Evolutionary conservation across 2,329 filamentous ascomycete genomes (phyloP).

Genomic region (Davidsoniella neocaledoniae): DNA sequence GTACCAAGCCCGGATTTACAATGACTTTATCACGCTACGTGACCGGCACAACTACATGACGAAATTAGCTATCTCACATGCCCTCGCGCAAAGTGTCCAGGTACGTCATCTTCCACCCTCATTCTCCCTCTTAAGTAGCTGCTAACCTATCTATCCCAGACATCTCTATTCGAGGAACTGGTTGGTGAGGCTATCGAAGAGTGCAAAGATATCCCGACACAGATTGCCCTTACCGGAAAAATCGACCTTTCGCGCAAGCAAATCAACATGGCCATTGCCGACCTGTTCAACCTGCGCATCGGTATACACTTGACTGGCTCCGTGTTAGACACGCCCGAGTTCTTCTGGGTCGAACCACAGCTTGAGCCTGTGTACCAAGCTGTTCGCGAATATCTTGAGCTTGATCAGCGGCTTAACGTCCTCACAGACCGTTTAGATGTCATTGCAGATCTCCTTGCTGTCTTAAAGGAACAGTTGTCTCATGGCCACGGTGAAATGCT

Average conservation of each 20-base stretch:
- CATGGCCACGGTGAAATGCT: conserved; percentile 82
- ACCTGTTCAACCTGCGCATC: conserved; percentile 93
- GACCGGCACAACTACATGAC: conserved; percentile 98
- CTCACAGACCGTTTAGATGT: conserved; percentile 75
- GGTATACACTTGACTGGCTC: conserved; percentile 96
- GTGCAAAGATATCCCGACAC: conserved; percentile 81
- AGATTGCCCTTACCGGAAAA: conserved; percentile 84
- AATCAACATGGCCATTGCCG: conserved; percentile 99
- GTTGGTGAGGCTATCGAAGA: conserved; percentile 86
- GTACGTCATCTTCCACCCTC: conserved; percentile 22
- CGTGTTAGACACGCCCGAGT: conserved; percentile 86
- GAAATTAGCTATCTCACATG: conserved; percentile 91
- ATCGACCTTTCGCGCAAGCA: conserved; percentile 74
- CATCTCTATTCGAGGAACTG: conserved; percentile 87
- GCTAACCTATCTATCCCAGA: conserved; percentile 30
- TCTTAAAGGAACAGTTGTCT: conserved; percentile 87
- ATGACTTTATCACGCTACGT: conserved; percentile 90
- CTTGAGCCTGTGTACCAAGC: conserved; percentile 93
- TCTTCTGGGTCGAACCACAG: conserved; percentile 97
- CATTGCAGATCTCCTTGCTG: conserved; percentile 80
- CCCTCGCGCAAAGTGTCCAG: conserved; percentile 89
- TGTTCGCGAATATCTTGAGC: conserved; percentile 87
- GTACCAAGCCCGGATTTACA: conserved; percentile 97
- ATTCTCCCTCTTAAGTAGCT: background rate
- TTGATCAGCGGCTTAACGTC: conserved; percentile 85